Evolutionary conservation across 148 eudicot species (phyloP).

Genomic region (Cornus kousa): DNA sequence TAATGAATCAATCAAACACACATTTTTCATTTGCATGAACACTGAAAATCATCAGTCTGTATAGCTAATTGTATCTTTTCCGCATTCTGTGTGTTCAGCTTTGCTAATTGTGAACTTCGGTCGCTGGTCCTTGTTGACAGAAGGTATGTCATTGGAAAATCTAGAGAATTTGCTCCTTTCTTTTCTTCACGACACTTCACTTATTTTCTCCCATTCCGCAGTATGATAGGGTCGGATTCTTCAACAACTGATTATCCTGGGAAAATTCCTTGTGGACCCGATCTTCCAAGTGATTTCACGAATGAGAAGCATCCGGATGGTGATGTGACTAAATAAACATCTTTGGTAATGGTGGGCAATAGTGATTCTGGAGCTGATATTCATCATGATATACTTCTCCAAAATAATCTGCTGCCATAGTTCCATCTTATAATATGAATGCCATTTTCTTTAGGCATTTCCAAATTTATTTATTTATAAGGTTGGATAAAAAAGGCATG

Average conservation of each 20-base stretch:
- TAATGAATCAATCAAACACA: too few relatives aligned
- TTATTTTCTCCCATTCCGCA: conserved; percentile 23
- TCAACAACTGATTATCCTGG: conserved; percentile 55
- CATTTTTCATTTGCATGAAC: too few relatives aligned
- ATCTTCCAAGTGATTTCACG: conserved; percentile 50
- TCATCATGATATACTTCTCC: not conserved
- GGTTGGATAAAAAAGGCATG: not conserved
- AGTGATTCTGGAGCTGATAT: not conserved
- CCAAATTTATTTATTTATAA: too few relatives aligned
- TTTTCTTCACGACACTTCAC: not conserved
- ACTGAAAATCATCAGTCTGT: too few relatives aligned
- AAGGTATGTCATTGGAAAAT: conserved; percentile 32
- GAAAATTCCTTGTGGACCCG: conserved; percentile 49
- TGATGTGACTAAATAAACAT: not conserved
- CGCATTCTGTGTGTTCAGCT: conserved; percentile 38
- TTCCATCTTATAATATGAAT: not conserved
- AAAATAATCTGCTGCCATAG: too few relatives aligned
- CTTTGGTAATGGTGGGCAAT: not conserved
- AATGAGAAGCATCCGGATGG: conserved; percentile 9
- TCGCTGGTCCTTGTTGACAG: conserved; percentile 70
- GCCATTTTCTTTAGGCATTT: not conserved
- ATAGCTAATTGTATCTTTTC: not conserved
- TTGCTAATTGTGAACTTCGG: conserved; percentile 85
- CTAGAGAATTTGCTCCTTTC: not conserved
- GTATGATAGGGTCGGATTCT: conserved; percentile 40